Conservation (phyloP, 2,329 filamentous ascomycete species). For the Coniochaeta prunicola region DNA sequence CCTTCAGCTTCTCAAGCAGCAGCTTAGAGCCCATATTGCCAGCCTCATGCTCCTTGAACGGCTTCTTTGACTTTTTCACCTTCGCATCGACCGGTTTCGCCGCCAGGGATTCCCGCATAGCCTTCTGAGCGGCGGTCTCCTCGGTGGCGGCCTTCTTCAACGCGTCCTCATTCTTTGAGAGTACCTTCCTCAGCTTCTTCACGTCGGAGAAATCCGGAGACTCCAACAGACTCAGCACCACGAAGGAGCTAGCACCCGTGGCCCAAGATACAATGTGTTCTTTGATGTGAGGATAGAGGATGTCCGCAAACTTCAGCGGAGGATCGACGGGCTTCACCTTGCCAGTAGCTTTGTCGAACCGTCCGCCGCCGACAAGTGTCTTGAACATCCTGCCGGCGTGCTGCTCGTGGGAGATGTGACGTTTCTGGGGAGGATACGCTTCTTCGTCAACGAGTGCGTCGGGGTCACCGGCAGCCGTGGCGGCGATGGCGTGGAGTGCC, state of each 20-base stretch:
- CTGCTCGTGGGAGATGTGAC: slow-evolving; percentile 54
- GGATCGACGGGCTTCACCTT: slow-evolving; percentile 66
- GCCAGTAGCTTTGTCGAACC: slow-evolving; percentile 70
- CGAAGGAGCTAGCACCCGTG: slow-evolving; percentile 77
- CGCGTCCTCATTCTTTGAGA: slow-evolving; percentile 67
- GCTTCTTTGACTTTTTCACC: slow-evolving; percentile 36
- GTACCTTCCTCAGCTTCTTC: slow-evolving; percentile 57
- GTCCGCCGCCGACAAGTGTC: slow-evolving; percentile 81
- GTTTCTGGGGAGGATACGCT: slow-evolving; percentile 23
- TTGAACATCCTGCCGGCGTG: slow-evolving; percentile 81
- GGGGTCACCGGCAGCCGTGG: slow-evolving; percentile 52
- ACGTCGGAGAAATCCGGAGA: slow-evolving; percentile 61
- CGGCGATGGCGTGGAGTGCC: slow-evolving; percentile 65
- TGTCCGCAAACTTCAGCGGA: slow-evolving; percentile 69
- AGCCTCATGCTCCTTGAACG: slow-evolving; percentile 32
- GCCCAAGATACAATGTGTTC: slow-evolving; percentile 75
- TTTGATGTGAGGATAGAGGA: slow-evolving; percentile 77
- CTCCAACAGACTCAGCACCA: slow-evolving; percentile 76
- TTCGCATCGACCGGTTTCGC: slow-evolving; percentile 23
- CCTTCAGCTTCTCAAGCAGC: slow-evolving; percentile 48
- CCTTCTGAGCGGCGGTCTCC: slow-evolving; percentile 47
- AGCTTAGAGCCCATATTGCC: slow-evolving; percentile 58
- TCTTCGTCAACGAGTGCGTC: slow-evolving; percentile 31
- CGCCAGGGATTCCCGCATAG: slow-evolving; percentile 26
- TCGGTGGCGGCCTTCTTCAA: slow-evolving; percentile 61